These are phyloP conservation scores for Pisolithus tinctorius DNA, from an alignment of 768 basidiomycete genomes.

Conservation along the genomic window DNA sequence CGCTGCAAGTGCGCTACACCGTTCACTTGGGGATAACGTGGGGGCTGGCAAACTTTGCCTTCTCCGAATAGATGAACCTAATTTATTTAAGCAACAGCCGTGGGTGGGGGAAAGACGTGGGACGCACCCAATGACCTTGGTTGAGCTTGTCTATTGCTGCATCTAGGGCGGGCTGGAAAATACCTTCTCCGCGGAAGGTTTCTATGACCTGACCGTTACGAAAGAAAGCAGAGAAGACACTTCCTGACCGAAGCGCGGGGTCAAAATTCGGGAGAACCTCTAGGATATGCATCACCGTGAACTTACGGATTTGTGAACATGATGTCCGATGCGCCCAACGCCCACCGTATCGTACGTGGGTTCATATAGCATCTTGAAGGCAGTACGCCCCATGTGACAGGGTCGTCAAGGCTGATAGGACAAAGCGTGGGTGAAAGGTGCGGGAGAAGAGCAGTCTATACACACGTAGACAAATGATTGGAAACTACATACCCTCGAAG, in stretches of 20 bases:
- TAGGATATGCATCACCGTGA: background rate
- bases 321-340: slow-evolving; percentile 87
- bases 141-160: slow-evolving; percentile 76
- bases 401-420: slow-evolving; percentile 64
- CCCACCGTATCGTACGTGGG: slow-evolving; percentile 72
- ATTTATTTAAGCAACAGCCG: slow-evolving; percentile 1
- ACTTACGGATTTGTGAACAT: slow-evolving; percentile 90
- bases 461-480: slow-evolving; percentile 91
- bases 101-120: background rate
- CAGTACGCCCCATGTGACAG: slow-evolving; percentile 81
- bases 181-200: slow-evolving; percentile 84
- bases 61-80: slow-evolving; percentile 90
- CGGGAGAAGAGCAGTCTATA: slow-evolving; percentile 8
- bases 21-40: slow-evolving; percentile 36
- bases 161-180: slow-evolving; percentile 84
- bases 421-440: slow-evolving; percentile 3
- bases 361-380: slow-evolving; percentile 56
- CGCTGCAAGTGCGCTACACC: slow-evolving; percentile 51
- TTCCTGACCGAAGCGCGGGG: slow-evolving; percentile 33
- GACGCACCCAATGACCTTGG: slow-evolving; percentile 77
- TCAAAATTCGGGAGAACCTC: slow-evolving; percentile 7
- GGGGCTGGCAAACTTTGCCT: slow-evolving; percentile 77
- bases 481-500: slow-evolving; percentile 46
- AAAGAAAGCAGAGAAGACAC: slow-evolving; percentile 81
- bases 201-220: slow-evolving; percentile 86